Evolutionary conservation across 2,329 filamentous ascomycete species (phyloP), one percentile per base, ranked within the genome.

Genomic region (Fusarium succisae): DNA sequence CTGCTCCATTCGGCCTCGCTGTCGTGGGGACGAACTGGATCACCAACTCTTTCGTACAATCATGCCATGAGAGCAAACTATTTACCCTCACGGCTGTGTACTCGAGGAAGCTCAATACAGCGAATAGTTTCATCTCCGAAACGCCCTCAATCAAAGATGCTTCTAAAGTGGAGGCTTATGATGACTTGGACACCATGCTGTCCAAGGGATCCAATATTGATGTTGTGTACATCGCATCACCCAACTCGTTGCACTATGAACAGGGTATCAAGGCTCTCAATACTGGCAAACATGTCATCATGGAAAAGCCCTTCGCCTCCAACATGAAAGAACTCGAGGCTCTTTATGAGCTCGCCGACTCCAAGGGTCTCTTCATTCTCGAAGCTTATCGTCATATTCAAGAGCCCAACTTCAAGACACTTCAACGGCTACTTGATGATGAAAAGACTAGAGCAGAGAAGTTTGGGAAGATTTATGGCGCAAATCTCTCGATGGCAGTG

Each of bases 11-110:
- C 18, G 66, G 73, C 1, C 73, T 75, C 28, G 73, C 73, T 53
- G 59, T 75, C 15, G 44, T 75, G 20, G 73, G 73, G 20, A 75
- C 73, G 13, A 75, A 75, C 47, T 75, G 73, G 73, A 75, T 75
- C 24, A 75, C 73, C 20, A 71, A 65, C 22, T 75, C 73, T 2
- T 75, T 75, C n/a, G 67, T 74, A 3, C 73, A 75, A 12, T 75
- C 73, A 32, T 60, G 48, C 30, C 73, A 75, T n/a, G 54, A 75
- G 35, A 75, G 73, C 41, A 66, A 69, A 15, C 15, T 43, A 6
- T 75, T 75, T 6, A 13, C 58, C 14, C 66, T 75, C 11, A 63
- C 37, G 17, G 69, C 69, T 10, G 73, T 73, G 2, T 75, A 73
- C 15, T 75, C 73, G 5, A 72, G 73, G 6, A 75, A 63, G 11